These are phyloP conservation scores for Candida maesae DNA, from an alignment of 805 yeast species.

Conservation along the genomic window DNA sequence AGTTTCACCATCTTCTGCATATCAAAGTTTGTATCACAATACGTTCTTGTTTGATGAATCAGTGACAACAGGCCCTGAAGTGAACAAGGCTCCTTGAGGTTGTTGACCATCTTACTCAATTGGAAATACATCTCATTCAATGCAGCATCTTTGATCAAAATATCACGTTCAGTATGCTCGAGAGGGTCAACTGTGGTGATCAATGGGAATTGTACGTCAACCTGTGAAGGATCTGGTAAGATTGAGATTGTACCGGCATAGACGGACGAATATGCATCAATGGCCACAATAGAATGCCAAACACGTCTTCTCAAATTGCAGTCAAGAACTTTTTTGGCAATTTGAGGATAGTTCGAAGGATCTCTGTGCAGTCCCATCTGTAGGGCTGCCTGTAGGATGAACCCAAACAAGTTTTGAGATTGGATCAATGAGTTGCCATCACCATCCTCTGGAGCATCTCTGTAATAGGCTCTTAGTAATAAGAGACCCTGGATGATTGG, in stretches of 20 bases:
- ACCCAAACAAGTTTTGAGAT: conserved; percentile 33
- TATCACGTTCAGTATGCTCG: conserved; percentile 14
- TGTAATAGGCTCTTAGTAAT: conserved; percentile 36
- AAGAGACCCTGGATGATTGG: conserved; percentile 40
- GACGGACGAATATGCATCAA: conserved; percentile 13
- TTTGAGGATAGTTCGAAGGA: conserved; percentile 30
- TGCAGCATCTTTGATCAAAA: background rate
- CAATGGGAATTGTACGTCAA: conserved; percentile 19
- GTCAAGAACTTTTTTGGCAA: conserved; percentile 4
- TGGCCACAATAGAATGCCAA: conserved; percentile 17
- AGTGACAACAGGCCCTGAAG: conserved; percentile 5
- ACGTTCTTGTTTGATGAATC: conserved; percentile 9
- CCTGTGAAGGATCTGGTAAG: conserved; percentile 6
- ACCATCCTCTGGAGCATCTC: conserved; percentile 43
- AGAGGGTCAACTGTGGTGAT: conserved; percentile 10
- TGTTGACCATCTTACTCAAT: conserved; percentile 12
- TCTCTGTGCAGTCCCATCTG: conserved; percentile 46
- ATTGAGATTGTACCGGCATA: conserved; percentile 14
- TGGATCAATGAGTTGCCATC: conserved; percentile 40
- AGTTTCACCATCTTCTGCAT: conserved; percentile 7
- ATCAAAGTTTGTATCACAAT: conserved; percentile 11
- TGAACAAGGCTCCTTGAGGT: conserved; percentile 9
- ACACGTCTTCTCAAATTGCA: conserved; percentile 19
- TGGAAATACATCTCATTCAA: conserved; percentile 9
- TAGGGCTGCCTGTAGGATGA: conserved; percentile 40